A percentile compares a stretch with the other conserved stretches of the same genome.
phyloP scores from a whole-genome alignment of 2,329 filamentous ascomycete species.

The Microcyclospora tardicrescens region DNA sequence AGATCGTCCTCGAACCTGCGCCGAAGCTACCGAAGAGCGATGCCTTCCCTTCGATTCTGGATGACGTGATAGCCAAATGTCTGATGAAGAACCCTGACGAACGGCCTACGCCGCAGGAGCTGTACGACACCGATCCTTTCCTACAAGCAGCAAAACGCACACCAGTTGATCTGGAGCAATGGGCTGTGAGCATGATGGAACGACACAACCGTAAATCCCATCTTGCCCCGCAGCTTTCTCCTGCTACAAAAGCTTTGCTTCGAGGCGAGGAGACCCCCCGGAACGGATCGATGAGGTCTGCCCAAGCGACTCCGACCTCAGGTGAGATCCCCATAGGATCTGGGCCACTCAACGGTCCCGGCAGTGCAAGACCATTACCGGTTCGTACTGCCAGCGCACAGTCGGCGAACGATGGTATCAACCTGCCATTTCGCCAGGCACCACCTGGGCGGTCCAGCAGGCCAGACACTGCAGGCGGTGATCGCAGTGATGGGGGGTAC shows the following conservation, averaged over 20 bases:
- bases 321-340: slow-evolving; percentile 19
- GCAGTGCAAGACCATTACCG: slow-evolving; percentile 25
- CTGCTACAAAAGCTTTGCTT: slow-evolving; percentile 63
- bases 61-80: slow-evolving; percentile 96
- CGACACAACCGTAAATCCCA: slow-evolving; percentile 92
- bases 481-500: slow-evolving; percentile 13
- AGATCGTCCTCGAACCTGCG: slow-evolving; percentile 92
- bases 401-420: slow-evolving; percentile 23
- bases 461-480: slow-evolving; percentile 17
- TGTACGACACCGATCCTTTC: slow-evolving; percentile 88
- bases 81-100: slow-evolving; percentile 78
- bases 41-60: slow-evolving; percentile 85
- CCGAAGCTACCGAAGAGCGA: slow-evolving; percentile 92
- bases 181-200: slow-evolving; percentile 90
- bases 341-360: slow-evolving; percentile 8
- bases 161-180: slow-evolving; percentile 82
- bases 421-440: slow-evolving; percentile 34
- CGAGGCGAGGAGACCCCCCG: slow-evolving; percentile 30
- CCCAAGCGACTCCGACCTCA: slow-evolving; percentile 16
- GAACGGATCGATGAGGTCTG: slow-evolving; percentile 3
- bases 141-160: slow-evolving; percentile 93
- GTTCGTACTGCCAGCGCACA: slow-evolving; percentile 30
- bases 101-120: slow-evolving; percentile 81
- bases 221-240: slow-evolving; percentile 65
- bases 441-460: slow-evolving; percentile 11